Conservation (phyloP, 257 asterid species). For the Solanum virginianum region DNA sequence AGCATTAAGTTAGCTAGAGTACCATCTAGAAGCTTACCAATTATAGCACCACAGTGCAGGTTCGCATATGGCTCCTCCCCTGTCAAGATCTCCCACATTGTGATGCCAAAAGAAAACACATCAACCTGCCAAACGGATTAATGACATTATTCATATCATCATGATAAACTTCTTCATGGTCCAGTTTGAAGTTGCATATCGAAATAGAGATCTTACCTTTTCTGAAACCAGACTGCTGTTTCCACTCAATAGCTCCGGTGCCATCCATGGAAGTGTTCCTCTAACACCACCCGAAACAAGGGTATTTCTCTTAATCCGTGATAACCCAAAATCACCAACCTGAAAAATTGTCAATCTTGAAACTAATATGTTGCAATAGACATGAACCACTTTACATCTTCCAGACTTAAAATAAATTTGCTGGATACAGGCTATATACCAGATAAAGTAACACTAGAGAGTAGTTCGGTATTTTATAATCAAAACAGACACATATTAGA, state of each 20-base stretch:
- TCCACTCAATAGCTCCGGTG: conserved; percentile 79
- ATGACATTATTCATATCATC: neutral
- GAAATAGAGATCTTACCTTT: conserved; percentile 30
- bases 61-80: conserved; percentile 81
- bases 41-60: conserved; percentile 86
- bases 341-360: conserved; percentile 3
- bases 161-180: neutral
- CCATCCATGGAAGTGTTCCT: conserved; percentile 97
- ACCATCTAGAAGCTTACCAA: conserved; percentile 34
- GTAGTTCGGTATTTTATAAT: neutral
- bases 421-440: neutral
- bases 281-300: conserved; percentile 86
- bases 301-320: conserved; percentile 72
- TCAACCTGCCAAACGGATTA: conserved; percentile 45
- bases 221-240: conserved; percentile 64
- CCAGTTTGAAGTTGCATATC: neutral
- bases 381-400: neutral
- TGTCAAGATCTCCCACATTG: conserved; percentile 82
- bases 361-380: neutral
- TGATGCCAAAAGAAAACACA: conserved; percentile 75
- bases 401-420: neutral
- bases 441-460: neutral
- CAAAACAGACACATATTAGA: neutral
- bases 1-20: neutral
- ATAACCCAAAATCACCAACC: conserved; percentile 90